Percentiles rank a stretch among this genome's conserved stretches.
These are phyloP conservation scores for Bauhinia variegata DNA, from an alignment of 306 rosid genomes.

Conservation along the genomic window DNA sequence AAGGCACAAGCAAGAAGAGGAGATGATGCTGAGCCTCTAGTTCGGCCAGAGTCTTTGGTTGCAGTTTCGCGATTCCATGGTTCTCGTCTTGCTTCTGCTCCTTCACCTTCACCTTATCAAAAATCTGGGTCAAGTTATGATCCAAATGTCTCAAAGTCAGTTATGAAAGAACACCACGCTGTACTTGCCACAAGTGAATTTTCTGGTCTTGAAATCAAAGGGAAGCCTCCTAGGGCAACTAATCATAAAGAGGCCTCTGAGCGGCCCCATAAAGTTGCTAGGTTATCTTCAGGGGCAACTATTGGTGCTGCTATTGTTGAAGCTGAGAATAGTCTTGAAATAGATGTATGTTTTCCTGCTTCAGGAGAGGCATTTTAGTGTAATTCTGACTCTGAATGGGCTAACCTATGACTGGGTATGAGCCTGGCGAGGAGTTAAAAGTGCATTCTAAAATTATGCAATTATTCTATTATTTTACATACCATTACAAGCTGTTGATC, in stretches of 20 bases:
- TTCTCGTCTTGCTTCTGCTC: conserved; percentile 96
- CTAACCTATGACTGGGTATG: conserved; percentile 52
- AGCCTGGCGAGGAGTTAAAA: conserved; percentile 44
- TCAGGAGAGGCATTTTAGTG: conserved; percentile 45
- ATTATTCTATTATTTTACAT: conserved; percentile 12
- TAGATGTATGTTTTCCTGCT: conserved; percentile 74
- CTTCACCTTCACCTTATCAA: conserved; percentile 74
- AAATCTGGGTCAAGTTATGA: conserved; percentile 41
- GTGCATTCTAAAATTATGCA: conserved; percentile 15
- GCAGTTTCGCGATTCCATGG: conserved; percentile 75
- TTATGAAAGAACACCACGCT: conserved; percentile 20
- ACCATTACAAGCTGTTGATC: conserved; percentile 3
- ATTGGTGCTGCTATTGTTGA: conserved; percentile 91
- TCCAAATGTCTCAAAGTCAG: conserved; percentile 26
- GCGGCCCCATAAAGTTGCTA: conserved; percentile 60
- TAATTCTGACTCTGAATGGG: conserved; percentile 33
- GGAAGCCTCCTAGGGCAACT: conserved; percentile 22
- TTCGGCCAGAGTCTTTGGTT: conserved; percentile 76
- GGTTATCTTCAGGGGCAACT: conserved; percentile 55
- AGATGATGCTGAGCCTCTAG: conserved; percentile 75
- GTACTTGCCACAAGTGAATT: conserved; percentile 29
- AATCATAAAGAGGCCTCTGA: conserved; percentile 38
- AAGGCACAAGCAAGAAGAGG: conserved; percentile 79
- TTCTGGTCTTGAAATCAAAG: conserved; percentile 35
- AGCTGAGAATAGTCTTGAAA: conserved; percentile 77